Base-by-base conservation (phyloP, 164 flowering plant genomes). In the Aristolochia fimbriata region DNA sequence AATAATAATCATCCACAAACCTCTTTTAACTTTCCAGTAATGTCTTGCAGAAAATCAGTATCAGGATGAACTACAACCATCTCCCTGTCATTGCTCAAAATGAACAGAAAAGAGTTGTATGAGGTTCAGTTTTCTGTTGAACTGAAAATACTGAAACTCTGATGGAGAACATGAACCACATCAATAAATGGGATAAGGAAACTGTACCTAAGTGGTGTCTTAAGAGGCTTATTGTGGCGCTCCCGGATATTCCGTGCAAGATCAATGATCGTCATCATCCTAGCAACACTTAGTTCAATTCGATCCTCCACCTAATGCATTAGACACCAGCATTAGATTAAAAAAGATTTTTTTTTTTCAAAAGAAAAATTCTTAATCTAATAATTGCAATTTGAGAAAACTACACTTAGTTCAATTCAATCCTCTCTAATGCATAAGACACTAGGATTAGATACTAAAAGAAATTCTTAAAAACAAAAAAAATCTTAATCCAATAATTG, bases 61-160 rank as follows among this genome's bases (percentile, higher is more conserved):
- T 94, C 99, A 10, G 96, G 87, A 77, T 94, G 96, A 55, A 88
- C 99, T 15, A 94, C 83, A 21, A 94, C 70, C 97, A 94, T 91
- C 69, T 91, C 89, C 82, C 97, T 93, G 77, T 41, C 71, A 43
- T 43, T 37, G 43, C 43, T 37, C 43, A 37, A 37, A 37, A 37
- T 10, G 43, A 37, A 37, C 43, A 37, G 12, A 37, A 37, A 10
- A 3, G 8, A 37, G 43, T 6, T 37, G 43, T 37, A 37, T 37
- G 43, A 37, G 43, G 43, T 37, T 37, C 43, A 37, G 43, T 37
- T 37, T 37, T 37, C 43, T 3, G 11, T 37, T 37, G 43, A 7
- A 37, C 43, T 37, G 8, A 27, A 37, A 37, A 0, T 3, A 37
- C 12, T 37, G 9, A 37, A 37, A 37, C 43, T 37, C 43, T 37